Evolutionary conservation across 1,284 basidiomycete genomes (phyloP).

Genomic region (Caloboletus firmus): DNA sequence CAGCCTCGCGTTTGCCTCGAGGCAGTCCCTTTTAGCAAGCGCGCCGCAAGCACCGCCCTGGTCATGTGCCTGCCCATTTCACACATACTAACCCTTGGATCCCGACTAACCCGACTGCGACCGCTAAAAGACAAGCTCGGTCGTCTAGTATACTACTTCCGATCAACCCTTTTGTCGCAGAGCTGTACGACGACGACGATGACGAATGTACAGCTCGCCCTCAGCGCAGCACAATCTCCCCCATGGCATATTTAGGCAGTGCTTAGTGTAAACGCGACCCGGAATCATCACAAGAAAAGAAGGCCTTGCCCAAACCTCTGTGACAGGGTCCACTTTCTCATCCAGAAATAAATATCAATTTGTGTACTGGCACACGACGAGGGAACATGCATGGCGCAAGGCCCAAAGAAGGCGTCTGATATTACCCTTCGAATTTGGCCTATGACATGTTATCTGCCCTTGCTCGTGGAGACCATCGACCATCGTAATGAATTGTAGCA

Average conservation of each 20-base stretch:
- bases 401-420: slow-evolving; percentile 8
- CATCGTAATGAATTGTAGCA: not conserved
- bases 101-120: not conserved
- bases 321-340: slow-evolving; percentile 16
- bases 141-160: not conserved
- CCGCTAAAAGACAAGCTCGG: not conserved
- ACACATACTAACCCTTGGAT: not conserved
- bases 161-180: not conserved
- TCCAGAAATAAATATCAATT: slow-evolving; percentile 12
- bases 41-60: slow-evolving; percentile 5
- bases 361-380: not conserved
- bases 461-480: not conserved
- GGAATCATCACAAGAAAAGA: slow-evolving; percentile 14
- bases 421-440: not conserved
- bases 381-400: not conserved
- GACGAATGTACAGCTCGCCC: not conserved
- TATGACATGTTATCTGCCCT: not conserved
- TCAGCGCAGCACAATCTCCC: not conserved
- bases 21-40: slow-evolving; percentile 15
- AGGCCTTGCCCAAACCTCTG: not conserved
- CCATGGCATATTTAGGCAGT: not conserved
- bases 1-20: slow-evolving; percentile 29
- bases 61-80: slow-evolving; percentile 1
- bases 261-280: not conserved
- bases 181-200: not conserved